Evolutionary conservation across 169 alveolate species (phyloP), one percentile per base, ranked within the genome.

Genomic region (Eimeria falciformis): DNA sequence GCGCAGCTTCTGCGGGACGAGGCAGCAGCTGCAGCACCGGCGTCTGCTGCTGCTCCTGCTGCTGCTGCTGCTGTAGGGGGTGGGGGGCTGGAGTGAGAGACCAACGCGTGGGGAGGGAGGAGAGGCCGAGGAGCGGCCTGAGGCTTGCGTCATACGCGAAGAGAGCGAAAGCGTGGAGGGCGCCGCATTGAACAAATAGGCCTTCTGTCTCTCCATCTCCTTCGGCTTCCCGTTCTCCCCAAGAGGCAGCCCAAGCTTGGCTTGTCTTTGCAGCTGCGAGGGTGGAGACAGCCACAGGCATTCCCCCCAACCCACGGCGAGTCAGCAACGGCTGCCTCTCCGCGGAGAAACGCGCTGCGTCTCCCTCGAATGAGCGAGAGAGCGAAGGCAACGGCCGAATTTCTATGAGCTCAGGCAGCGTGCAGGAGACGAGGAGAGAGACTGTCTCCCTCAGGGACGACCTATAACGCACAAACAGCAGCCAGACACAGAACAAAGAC

Each of bases 21-120:
- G 83, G 53, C 58, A 75, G 66, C 65, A 75, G 66, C 66, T 75
- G 85, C 85, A 40, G 65, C 58, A 75, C 0, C 62, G 85, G 85
- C 56, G 3, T 17, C 56, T 40, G 23, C 33, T 21, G 45, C 65
- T 75, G 33, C 40, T 37, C 40, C 65, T 75, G 85, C 40, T 75
- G 65, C 65, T 75, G 56, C 14, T 14, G 58, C 66, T 40, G 55
- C 0, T 1, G 0, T 12, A 12, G 3, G 62, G 11, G 62, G 11
- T 12, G 62, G n/a, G n/a, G 11, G 27, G 65, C 55, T 27, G 62
- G 85, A 6, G 33, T 46, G 18, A 75, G 65, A 27, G 3, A 3
- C 85, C 85, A 75, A 2, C n/a, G 85, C 25, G 66, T 75, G 9
- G 27, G 66, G 21, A 75, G 37, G 40, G 37, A 2, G 5, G 21